Base-by-base conservation (phyloP, 805 yeast genomes). In the Nakazawaea populi region DNA sequence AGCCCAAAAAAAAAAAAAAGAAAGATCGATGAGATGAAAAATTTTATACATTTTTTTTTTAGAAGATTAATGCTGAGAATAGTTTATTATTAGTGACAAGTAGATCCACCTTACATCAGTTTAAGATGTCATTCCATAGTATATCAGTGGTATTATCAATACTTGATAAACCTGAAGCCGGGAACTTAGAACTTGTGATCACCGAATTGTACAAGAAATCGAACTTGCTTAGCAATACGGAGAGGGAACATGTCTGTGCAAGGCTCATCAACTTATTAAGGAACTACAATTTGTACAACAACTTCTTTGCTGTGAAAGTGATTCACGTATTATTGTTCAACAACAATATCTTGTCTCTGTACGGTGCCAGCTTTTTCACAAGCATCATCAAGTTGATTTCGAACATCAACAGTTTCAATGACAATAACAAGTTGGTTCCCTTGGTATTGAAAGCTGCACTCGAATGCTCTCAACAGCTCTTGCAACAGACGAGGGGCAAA, bases 401-500 rank as follows among this genome's bases (percentile, higher is more conserved):
- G 39, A 70, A 70, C 30, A 58, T 68, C 14, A 70, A 70, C 52
- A 68, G 70, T 43, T 68, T 64, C 40, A 62, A 67, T 18, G 62
- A 66, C 50, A 59, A 60, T 52, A 69, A 66, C 32, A 64, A 68
- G 7, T 42, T 56, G 3, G 54, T 54, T n/a, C 60, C 53, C 36
- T 55, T 61, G 18, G 60, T 68, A 14, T 69, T 58, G 55, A 72
- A 57, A 57, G 62, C 62, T 61, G 70, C 55, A 51, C 63, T 74
- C 35, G 75, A 74, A 39, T 65, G 77, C 40, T 57, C 78, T 46
- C 66, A 72, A 41, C 61, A 60, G 51, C 59, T 77, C 2, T 71
- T 77, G 51, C 65, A 69, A 44, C 69, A 75, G 44, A 82, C 85
- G 52, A 79, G 87, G 61, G 92, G 89, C 1, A 90, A 90, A 61